Evolutionary conservation across 306 rosid species (phyloP).

Genomic region (Delonix regia): DNA sequence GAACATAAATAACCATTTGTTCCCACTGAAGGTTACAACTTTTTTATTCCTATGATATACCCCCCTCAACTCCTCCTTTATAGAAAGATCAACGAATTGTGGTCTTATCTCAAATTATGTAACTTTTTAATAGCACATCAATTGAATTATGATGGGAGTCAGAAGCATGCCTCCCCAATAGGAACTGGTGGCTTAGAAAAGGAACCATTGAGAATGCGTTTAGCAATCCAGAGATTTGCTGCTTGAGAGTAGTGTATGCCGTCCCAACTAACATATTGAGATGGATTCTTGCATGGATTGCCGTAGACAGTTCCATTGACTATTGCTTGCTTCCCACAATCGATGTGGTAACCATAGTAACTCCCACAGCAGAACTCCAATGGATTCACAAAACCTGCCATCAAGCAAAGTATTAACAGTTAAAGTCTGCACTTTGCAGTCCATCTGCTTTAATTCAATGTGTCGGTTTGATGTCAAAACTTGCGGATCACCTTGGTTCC

Average conservation of each 20-base stretch:
- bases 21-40: neutral
- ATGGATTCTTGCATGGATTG: conserved; percentile 71
- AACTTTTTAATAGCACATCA: neutral
- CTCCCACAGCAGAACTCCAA: conserved; percentile 88
- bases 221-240: conserved; percentile 66
- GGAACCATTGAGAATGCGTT: conserved; percentile 57
- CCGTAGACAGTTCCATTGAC: conserved; percentile 83
- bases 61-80: neutral
- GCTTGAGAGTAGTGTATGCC: conserved; percentile 89
- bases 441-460: neutral
- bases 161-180: conserved; percentile 59
- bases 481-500: conserved; percentile 51
- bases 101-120: neutral
- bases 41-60: neutral
- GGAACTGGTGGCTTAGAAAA: conserved; percentile 76
- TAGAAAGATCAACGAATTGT: conserved; percentile 7
- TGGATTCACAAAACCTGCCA: conserved; percentile 79
- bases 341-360: conserved; percentile 60
- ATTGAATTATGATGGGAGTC: neutral
- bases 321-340: conserved; percentile 65
- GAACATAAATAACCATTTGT: conserved; percentile 22
- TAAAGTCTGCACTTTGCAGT: neutral
- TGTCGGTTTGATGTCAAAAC: neutral
- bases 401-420: conserved; percentile 20
- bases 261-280: conserved; percentile 80